Conservation (phyloP, 2,329 filamentous ascomycete species). For the Cercospora sp. region DNA sequence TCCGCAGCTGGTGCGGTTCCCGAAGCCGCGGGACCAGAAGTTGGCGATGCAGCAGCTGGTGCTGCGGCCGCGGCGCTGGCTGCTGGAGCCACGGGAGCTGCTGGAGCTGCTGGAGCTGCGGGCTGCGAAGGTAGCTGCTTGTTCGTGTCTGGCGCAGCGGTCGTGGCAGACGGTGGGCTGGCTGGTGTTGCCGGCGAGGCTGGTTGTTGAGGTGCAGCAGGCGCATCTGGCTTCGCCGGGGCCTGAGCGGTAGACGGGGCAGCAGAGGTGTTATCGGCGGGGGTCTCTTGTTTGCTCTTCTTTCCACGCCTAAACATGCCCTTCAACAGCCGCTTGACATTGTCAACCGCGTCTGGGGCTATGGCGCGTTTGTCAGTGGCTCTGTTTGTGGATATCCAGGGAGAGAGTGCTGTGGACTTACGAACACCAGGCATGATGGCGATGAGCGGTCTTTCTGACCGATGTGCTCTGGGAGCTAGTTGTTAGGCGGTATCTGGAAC, state of each 20-base stretch:
- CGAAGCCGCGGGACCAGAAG: conserved; percentile 17
- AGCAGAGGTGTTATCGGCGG: conserved; percentile 11
- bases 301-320: conserved; percentile 28
- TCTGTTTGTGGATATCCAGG: neutral
- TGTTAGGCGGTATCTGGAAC: neutral
- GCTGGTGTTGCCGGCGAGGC: conserved; percentile 6
- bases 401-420: conserved; percentile 18
- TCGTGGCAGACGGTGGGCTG: neutral
- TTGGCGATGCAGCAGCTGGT: conserved; percentile 3
- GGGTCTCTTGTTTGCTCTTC: conserved; percentile 21
- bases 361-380: conserved; percentile 8
- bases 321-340: conserved; percentile 28
- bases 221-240: conserved; percentile 6
- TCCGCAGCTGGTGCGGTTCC: conserved; percentile 23
- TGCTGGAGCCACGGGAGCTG: neutral
- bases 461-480: neutral
- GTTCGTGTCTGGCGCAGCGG: conserved; percentile 24
- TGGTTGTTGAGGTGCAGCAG: neutral
- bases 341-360: conserved; percentile 31
- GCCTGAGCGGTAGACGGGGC: conserved; percentile 5
- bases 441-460: neutral
- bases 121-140: conserved; percentile 24
- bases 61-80: neutral
- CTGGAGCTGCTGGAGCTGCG: conserved; percentile 7
- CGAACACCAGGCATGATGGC: conserved; percentile 28